Evolutionary conservation across 257 asterid genomes (phyloP).

Genomic region (Penstemon newberryi): DNA sequence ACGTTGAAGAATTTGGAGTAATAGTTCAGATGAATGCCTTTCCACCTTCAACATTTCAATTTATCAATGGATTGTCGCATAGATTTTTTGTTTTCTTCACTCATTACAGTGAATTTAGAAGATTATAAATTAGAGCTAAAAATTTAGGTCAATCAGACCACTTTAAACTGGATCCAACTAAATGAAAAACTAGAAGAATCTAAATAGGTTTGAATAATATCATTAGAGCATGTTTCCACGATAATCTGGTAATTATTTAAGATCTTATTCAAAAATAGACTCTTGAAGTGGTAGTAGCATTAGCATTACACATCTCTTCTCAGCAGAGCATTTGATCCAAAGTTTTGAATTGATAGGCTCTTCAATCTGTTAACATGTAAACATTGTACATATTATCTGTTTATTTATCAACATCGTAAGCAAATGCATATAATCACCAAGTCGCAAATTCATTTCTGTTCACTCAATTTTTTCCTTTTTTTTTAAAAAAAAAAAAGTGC

Average conservation of each 20-base stretch:
- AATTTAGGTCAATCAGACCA: background rate
- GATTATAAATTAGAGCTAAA: background rate
- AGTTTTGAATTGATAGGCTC: constrained; percentile 26
- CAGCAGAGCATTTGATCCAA: constrained; percentile 27
- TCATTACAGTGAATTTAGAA: constrained; percentile 1
- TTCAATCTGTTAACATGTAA: constrained; percentile 36
- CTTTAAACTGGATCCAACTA: background rate
- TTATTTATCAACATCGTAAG: constrained; percentile 3
- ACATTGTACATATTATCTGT: constrained; percentile 24
- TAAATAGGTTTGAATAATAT: constrained; percentile 14
- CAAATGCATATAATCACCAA: constrained; percentile 12
- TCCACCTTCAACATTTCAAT: constrained; percentile 30
- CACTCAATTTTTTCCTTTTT: background rate
- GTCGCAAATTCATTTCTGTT: background rate
- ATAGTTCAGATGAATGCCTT: constrained; percentile 31
- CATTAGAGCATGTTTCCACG: background rate
- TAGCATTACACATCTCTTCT: constrained; percentile 30
- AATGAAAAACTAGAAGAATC: constrained; percentile 7
- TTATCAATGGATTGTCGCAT: background rate
- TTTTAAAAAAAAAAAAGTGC: too few relatives aligned
- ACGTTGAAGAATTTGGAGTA: constrained; percentile 63
- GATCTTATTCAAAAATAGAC: constrained; percentile 13
- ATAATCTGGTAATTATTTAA: background rate
- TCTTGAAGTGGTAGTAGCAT: constrained; percentile 15
- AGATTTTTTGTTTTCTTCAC: background rate